phyloP scores from a whole-genome alignment of 441 rosid genomes.

The Melastoma candidum region DNA sequence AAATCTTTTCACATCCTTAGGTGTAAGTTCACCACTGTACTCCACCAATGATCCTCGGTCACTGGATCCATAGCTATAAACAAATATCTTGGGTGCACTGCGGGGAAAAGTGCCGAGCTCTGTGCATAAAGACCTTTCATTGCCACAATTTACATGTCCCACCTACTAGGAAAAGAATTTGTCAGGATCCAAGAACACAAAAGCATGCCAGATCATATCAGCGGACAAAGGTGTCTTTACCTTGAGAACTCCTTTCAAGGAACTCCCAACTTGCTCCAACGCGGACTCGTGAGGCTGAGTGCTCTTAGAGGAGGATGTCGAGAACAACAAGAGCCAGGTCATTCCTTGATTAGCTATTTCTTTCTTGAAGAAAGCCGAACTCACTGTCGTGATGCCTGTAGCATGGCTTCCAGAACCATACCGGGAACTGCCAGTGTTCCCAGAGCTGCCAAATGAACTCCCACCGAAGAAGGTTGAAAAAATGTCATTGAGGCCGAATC shows the following conservation, averaged over 20 bases:
- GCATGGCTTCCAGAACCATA: slow-evolving; percentile 31
- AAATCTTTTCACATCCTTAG: slow-evolving; percentile 49
- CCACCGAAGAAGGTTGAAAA: slow-evolving; percentile 52
- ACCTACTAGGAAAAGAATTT: slow-evolving; percentile 33
- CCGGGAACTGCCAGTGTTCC: slow-evolving; percentile 45
- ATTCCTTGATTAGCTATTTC: slow-evolving; percentile 64
- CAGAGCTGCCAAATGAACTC: slow-evolving; percentile 37
- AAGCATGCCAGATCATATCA: background rate
- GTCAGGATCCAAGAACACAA: slow-evolving; percentile 2
- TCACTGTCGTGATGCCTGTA: slow-evolving; percentile 31
- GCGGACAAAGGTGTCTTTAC: slow-evolving; percentile 20
- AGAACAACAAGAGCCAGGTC: slow-evolving; percentile 78
- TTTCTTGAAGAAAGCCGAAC: slow-evolving; percentile 45
- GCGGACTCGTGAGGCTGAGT: slow-evolving; percentile 45
- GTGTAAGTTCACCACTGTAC: slow-evolving; percentile 46
- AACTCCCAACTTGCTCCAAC: slow-evolving; percentile 48
- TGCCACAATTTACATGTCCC: slow-evolving; percentile 70
- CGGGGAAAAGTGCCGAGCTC: slow-evolving; percentile 47
- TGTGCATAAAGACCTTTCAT: slow-evolving; percentile 58
- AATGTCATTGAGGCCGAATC: slow-evolving; percentile 59
- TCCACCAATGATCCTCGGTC: slow-evolving; percentile 61
- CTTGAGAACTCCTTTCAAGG: slow-evolving; percentile 74
- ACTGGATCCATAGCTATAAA: slow-evolving; percentile 45
- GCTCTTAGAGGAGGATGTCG: slow-evolving; percentile 40
- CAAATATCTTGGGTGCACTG: slow-evolving; percentile 53